A percentile compares a stretch with the other conserved stretches of the same genome.
phyloP scores from a whole-genome alignment of 306 rosid species.

The Quillaja saponaria region DNA sequence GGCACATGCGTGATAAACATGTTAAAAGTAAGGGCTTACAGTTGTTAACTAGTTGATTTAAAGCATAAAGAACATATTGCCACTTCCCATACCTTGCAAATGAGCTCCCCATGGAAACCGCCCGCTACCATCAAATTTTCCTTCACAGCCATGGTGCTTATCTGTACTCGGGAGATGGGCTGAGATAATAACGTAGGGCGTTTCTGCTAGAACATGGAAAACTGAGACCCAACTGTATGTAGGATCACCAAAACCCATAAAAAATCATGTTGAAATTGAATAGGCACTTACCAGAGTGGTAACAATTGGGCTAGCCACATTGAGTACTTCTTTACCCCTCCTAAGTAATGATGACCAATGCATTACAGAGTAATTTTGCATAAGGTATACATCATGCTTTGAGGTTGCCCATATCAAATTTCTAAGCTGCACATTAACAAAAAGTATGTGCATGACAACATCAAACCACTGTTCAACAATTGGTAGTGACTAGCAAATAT shows the following conservation, averaged over 20 bases:
- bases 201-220: constrained; percentile 41
- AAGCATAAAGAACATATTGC: constrained; percentile 1
- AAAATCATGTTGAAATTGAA: background rate
- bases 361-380: constrained; percentile 91
- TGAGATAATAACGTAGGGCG: constrained; percentile 53
- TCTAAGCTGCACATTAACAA: constrained; percentile 64
- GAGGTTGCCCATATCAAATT: constrained; percentile 92
- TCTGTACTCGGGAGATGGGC: constrained; percentile 78
- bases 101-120: constrained; percentile 92
- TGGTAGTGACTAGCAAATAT: no score
- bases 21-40: constrained; percentile 13
- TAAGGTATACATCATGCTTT: constrained; percentile 90
- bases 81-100: constrained; percentile 71
- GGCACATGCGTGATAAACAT: constrained; percentile 26
- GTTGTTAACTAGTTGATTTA: constrained; percentile 8
- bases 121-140: constrained; percentile 83
- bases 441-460: constrained; percentile 26
- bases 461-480: background rate
- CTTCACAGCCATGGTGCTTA: constrained; percentile 92
- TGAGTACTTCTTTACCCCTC: constrained; percentile 78
- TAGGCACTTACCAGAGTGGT: constrained; percentile 60
- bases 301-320: constrained; percentile 69
- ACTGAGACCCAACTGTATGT: constrained; percentile 1
- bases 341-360: constrained; percentile 78
- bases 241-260: background rate